Percentiles rank a stretch among this genome's conserved stretches.
Evolutionary conservation across 306 rosid genomes (phyloP).

Genomic region (Lathyrus sativus): DNA sequence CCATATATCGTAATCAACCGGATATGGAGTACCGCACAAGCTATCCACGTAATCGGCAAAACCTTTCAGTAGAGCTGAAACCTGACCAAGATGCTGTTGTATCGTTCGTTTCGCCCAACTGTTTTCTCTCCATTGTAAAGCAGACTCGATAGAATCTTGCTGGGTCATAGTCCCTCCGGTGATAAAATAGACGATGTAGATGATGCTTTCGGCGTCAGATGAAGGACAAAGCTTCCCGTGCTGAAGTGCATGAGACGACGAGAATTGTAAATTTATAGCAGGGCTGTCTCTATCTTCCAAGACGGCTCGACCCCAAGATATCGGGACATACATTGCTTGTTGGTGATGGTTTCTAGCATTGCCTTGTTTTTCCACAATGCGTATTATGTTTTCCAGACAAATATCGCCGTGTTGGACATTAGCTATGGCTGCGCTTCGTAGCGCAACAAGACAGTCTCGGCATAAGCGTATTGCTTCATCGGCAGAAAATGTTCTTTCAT

Average conservation of each 20-base stretch:
- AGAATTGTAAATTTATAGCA: conserved; percentile 79
- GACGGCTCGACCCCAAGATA: conserved; percentile 91
- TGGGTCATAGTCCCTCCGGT: conserved; percentile 67
- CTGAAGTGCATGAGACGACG: conserved; percentile 90
- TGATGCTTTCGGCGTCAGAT: conserved; percentile 92
- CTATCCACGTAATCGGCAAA: conserved; percentile 96
- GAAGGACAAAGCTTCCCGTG: conserved; percentile 93
- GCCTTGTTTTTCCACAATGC: conserved; percentile 55
- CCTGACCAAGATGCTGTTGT: conserved; percentile 81
- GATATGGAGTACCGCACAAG: conserved; percentile 90
- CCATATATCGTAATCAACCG: conserved; percentile 85
- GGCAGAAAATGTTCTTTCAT: conserved; percentile 62
- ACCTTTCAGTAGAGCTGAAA: conserved; percentile 80
- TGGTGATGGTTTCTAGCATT: conserved; percentile 30
- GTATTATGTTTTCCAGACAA: conserved; percentile 79
- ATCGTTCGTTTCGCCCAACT: conserved; percentile 74
- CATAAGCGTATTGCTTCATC: conserved; percentile 80
- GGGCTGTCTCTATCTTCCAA: conserved; percentile 92
- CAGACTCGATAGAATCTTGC: conserved; percentile 92
- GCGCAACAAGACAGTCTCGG: conserved; percentile 75
- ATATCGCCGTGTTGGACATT: conserved; percentile 90
- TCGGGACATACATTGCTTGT: conserved; percentile 56
- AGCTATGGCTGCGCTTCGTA: conserved; percentile 72
- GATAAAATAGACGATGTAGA: conserved; percentile 65
- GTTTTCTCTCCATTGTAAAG: conserved; percentile 89